phyloP scores from a whole-genome alignment of 2,329 filamentous ascomycete genomes.

The Polychaeton citri region DNA sequence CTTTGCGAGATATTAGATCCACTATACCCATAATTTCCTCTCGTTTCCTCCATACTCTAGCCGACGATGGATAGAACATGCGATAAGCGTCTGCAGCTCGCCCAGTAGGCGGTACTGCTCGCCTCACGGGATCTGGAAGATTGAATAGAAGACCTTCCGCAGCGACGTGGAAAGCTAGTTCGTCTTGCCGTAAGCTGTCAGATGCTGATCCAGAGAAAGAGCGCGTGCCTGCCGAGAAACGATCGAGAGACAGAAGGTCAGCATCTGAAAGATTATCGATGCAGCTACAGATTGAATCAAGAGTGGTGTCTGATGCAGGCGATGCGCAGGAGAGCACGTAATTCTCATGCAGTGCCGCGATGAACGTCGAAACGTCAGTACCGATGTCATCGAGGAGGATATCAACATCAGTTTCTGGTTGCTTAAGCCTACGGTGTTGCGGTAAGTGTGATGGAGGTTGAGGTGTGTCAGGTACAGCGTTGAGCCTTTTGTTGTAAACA shows the following conservation, averaged over 20 bases:
- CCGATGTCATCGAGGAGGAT: constrained; percentile 83
- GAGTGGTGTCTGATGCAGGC: constrained; percentile 44
- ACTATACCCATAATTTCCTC: constrained; percentile 70
- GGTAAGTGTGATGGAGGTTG: constrained; percentile 36
- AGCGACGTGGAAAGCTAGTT: constrained; percentile 85
- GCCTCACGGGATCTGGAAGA: constrained; percentile 73
- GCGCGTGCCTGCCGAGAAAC: constrained; percentile 47
- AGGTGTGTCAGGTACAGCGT: constrained; percentile 27
- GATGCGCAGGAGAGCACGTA: constrained; percentile 72
- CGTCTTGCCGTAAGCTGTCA: constrained; percentile 76
- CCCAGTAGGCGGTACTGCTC: constrained; percentile 25
- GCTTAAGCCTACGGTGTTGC: constrained; percentile 28
- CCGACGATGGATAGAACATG: constrained; percentile 82
- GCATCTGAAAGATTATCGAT: constrained; percentile 77
- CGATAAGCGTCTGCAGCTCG: constrained; percentile 50
- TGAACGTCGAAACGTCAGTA: constrained; percentile 80
- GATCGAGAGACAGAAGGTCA: constrained; percentile 68
- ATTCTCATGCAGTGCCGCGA: constrained; percentile 86
- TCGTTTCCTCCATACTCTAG: constrained; percentile 69
- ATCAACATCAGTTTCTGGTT: constrained; percentile 40
- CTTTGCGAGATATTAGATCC: constrained; percentile 52
- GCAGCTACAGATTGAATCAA: constrained; percentile 73
- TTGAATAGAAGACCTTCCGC: constrained; percentile 76
- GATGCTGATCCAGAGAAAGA: constrained; percentile 38
- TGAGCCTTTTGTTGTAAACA: constrained; percentile 84